Evolutionary conservation across 176 grass and related monocot species (phyloP).

Genomic region (Phragmites australis): DNA sequence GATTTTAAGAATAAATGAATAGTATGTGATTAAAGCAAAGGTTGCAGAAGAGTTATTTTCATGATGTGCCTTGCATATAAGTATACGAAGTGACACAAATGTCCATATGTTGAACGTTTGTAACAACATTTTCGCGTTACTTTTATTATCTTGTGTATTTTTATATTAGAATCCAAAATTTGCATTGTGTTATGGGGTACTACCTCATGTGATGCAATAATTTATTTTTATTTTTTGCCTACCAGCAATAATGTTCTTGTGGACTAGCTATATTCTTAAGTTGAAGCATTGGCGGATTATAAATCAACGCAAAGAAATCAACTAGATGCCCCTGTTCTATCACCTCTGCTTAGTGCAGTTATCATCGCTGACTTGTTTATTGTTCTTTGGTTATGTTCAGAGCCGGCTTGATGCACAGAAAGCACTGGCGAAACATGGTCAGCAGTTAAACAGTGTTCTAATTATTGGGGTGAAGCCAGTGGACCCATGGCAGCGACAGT

Average conservation of each 20-base stretch:
- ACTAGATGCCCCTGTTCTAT: not conserved
- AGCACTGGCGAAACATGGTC: conserved; percentile 70
- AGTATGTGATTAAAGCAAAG: not conserved
- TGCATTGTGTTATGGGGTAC: not conserved
- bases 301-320: not conserved
- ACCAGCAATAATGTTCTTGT: conserved; percentile 21
- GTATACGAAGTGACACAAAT: not conserved
- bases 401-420: conserved; percentile 73
- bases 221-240: not conserved
- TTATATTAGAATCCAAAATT: not conserved
- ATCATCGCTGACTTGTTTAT: conserved; percentile 21
- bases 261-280: not conserved
- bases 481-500: conserved; percentile 63
- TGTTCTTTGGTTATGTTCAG: conserved; percentile 36
- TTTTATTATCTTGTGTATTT: conserved; percentile 1
- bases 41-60: not conserved
- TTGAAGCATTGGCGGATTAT: not conserved
- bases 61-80: not conserved
- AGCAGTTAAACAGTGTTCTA: conserved; percentile 78
- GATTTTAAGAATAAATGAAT: not conserved
- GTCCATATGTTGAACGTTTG: not conserved
- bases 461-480: conserved; percentile 80
- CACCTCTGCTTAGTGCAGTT: not conserved
- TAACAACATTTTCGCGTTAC: not conserved
- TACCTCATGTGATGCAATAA: not conserved